These are phyloP conservation scores for Tetrastigma voinierianum DNA, from an alignment of 164 flowering plant species.

Conservation along the genomic window DNA sequence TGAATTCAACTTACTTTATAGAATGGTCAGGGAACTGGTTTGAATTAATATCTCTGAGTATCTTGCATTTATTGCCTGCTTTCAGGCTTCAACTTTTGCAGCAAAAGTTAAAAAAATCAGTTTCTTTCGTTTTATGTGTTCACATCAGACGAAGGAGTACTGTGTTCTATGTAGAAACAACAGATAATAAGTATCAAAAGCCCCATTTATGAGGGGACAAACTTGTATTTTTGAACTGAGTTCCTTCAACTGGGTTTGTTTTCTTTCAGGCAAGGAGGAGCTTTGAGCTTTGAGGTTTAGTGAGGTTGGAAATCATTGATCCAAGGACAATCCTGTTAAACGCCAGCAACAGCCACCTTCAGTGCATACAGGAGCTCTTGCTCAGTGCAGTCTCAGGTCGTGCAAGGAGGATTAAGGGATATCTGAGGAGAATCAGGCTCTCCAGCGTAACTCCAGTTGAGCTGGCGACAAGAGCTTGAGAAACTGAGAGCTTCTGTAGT, in stretches of 20 bases:
- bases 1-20: neutral
- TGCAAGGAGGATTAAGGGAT: slow-evolving; percentile 60
- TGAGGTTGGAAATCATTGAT: slow-evolving; percentile 60
- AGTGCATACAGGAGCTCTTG: slow-evolving; percentile 71
- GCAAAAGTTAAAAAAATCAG: neutral
- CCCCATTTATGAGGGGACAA: neutral
- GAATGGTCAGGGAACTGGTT: neutral
- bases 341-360: slow-evolving; percentile 61
- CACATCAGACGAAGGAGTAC: neutral
- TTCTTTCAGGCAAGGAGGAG: slow-evolving; percentile 58
- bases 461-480: slow-evolving; percentile 53
- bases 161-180: neutral
- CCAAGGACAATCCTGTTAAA: slow-evolving; percentile 55
- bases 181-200: too few relatives aligned
- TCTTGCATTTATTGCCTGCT: slow-evolving; percentile 2
- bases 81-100: neutral
- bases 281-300: slow-evolving; percentile 68
- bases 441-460: slow-evolving; percentile 61
- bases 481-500: slow-evolving; percentile 47
- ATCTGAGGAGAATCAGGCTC: slow-evolving; percentile 75
- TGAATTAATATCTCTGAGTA: too few relatives aligned
- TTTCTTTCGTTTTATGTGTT: neutral
- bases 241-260: neutral
- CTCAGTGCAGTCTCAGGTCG: slow-evolving; percentile 72
- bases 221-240: neutral